Base-by-base conservation (phyloP, 176 grass and related monocot genomes). In the Oryza longistaminata region DNA sequence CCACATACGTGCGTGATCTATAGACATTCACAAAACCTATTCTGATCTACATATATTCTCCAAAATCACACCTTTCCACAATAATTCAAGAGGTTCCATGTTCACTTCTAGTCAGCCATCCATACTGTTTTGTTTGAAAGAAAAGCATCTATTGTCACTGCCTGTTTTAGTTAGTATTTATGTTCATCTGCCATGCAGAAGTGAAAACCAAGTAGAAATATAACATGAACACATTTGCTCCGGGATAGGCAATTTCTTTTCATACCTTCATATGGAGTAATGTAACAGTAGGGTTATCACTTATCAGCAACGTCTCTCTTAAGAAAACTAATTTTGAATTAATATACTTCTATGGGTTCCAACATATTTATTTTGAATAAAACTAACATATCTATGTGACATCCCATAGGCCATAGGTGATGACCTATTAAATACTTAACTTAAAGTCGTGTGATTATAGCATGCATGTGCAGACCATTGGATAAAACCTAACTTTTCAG, bases 61-160 rank as follows among this genome's bases (percentile, higher is more conserved):
- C 89, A 66, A 91, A 87, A 87, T 91, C 89, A 84, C 78, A 81
- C 84, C 85, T 92, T 94, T 94, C 55, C 46, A 45, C 93, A 90
- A 94, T 94, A 92, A 94, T 89, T 92, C 85, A 94, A 92, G 77
- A 94, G 82, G 81, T 92, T 88, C 86, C 75, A 77, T 83, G 85
- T 90, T 94, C 90, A 94, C 82, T 79, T 80, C 45, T 79, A 80
- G 83, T 86, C 80, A 84, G 79, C n/a, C 21, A 70, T 40, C 85
- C 75, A 40, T 83, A 70, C 85, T 52, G 40, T 76, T 85, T 48
- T 26, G 16, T 64, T 69, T 83, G 80, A 26, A 78, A 70, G 67
- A 46, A 82, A 87, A 90, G 68, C 49, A 87, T 75, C 35, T 75
- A 9, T 16, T 29, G 15, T 46, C 1, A 21, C 70, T 72, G 60